These are phyloP conservation scores for Umbelopsis sp. DNA, from an alignment of 371 early-diverging fungal species.

Conservation along the genomic window DNA sequence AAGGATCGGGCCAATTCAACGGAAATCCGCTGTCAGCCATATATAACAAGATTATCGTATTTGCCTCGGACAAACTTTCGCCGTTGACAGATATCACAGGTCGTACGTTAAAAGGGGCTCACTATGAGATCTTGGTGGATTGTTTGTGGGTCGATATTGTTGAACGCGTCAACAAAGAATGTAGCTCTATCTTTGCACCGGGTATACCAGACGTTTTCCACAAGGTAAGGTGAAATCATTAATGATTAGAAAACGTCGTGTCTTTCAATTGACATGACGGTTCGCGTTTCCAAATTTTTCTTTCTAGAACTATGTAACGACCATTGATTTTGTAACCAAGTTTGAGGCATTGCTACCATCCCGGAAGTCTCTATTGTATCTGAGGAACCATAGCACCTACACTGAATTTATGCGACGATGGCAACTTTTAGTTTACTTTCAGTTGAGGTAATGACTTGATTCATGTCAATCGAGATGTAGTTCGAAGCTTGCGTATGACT, in stretches of 20 bases:
- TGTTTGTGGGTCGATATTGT: constrained; percentile 64
- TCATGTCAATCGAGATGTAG: background rate
- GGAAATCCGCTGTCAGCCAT: constrained; percentile 52
- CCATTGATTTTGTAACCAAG: constrained; percentile 64
- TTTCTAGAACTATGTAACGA: constrained; percentile 64
- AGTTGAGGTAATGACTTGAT: constrained; percentile 53
- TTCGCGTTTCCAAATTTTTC: background rate
- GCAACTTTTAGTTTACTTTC: constrained; percentile 78
- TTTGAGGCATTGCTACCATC: constrained; percentile 60
- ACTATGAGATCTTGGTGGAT: constrained; percentile 72
- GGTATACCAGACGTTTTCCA: constrained; percentile 79
- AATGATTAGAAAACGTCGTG: too few species aligned
- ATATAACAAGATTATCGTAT: constrained; percentile 61
- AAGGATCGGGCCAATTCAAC: constrained; percentile 1
- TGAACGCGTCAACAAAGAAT: constrained; percentile 53
- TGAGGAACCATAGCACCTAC: constrained; percentile 66
- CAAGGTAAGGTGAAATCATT: constrained; percentile 39
- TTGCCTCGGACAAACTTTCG: constrained; percentile 54
- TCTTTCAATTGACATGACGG: background rate
- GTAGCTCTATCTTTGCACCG: constrained; percentile 65
- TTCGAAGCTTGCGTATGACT: background rate
- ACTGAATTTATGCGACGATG: constrained; percentile 75
- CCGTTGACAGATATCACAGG: constrained; percentile 65
- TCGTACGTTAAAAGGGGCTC: constrained; percentile 67
- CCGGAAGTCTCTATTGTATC: constrained; percentile 49